Evolutionary conservation across 805 yeast species (phyloP).

Genomic region (Kodamaea hsintzibuensis): DNA sequence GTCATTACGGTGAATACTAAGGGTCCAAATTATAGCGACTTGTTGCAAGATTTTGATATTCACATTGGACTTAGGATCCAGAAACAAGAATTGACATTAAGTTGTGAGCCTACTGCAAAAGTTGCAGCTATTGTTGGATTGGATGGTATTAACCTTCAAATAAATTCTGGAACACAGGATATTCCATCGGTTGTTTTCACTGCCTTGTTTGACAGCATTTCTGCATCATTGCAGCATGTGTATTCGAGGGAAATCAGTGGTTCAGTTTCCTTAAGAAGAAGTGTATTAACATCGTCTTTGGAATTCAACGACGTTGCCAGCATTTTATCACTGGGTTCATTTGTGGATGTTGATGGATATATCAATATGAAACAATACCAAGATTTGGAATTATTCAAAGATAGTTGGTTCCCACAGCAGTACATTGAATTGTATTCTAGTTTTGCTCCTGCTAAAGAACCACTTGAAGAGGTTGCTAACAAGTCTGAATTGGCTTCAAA

Average conservation of each 20-base stretch:
- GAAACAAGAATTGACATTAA: slow-evolving; percentile 71
- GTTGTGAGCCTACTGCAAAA: slow-evolving; percentile 93
- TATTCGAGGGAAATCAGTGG: slow-evolving; percentile 91
- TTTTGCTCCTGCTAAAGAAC: neutral
- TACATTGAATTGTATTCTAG: slow-evolving; percentile 11
- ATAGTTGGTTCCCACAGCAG: slow-evolving; percentile 69
- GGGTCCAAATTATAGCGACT: slow-evolving; percentile 23
- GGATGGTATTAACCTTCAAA: slow-evolving; percentile 61
- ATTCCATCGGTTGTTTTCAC: slow-evolving; percentile 43
- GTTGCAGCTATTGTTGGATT: slow-evolving; percentile 83
- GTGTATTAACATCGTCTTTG: slow-evolving; percentile 51
- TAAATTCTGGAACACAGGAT: slow-evolving; percentile 48
- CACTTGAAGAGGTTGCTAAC: neutral
- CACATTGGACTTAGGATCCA: slow-evolving; percentile 65
- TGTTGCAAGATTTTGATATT: slow-evolving; percentile 59
- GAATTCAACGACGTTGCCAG: slow-evolving; percentile 43
- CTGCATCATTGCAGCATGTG: slow-evolving; percentile 81
- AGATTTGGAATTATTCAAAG: slow-evolving; percentile 78
- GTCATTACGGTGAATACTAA: neutral
- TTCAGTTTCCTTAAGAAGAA: slow-evolving; percentile 47
- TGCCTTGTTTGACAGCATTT: slow-evolving; percentile 52
- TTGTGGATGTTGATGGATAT: slow-evolving; percentile 59
- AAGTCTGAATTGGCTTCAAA: slow-evolving; percentile 23
- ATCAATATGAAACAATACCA: slow-evolving; percentile 83
- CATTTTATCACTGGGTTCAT: slow-evolving; percentile 49